Evolutionary conservation across 805 yeast genomes (phyloP), one percentile per base, ranked within the genome.

Genomic region (Monosporozyma unispora): DNA sequence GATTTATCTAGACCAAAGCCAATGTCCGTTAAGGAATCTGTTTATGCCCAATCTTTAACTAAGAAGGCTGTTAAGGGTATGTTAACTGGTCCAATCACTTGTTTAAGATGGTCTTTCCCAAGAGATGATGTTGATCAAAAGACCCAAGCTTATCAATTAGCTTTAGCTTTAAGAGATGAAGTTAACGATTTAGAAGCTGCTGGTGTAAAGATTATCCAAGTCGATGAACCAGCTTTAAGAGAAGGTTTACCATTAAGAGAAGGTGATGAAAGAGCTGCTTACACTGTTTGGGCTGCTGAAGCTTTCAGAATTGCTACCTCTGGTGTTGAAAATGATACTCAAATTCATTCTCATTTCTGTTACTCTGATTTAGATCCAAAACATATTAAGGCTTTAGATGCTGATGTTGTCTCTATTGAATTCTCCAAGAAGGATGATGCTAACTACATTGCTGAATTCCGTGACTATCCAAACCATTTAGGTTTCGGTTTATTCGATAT

Each of bases 81-180:
- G 99, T 84, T 93, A 72, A 90, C 99, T 70, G 99, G 99, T 77
- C 99, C 99, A 72, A 93, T 93, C 67, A 93, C 99, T 70, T 88
- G 95, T 77, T 84, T 93, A 73, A 87, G 99, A 83, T 93, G 99
- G 99, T 93, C 99, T 64, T 93, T 93, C 97, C 99, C 99, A 79
- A 88, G 99, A 85, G 91, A 90, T 71, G 99, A 93, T 68, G 85
- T 91, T 62, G 78, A 95, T 56, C 90, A 86, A 77, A 80, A 86
- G 78, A 80, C 81, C 61, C 99, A 93, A 80, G 88, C 97, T 63
- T 80, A 86, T 72, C 99, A 93, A 81, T 84, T 93, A 70, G 95
- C 95, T 71, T 79, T 93, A 68, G 98, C 98, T 63, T 80, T 93
- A 70, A 88, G 98, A 79, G 99, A 93, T 68, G 99, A 93, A 81